Percentiles rank a stretch among this genome's conserved stretches.
Conservation (phyloP, 31 red algal genomes). For the Pterothamnion heteromorphum region DNA sequence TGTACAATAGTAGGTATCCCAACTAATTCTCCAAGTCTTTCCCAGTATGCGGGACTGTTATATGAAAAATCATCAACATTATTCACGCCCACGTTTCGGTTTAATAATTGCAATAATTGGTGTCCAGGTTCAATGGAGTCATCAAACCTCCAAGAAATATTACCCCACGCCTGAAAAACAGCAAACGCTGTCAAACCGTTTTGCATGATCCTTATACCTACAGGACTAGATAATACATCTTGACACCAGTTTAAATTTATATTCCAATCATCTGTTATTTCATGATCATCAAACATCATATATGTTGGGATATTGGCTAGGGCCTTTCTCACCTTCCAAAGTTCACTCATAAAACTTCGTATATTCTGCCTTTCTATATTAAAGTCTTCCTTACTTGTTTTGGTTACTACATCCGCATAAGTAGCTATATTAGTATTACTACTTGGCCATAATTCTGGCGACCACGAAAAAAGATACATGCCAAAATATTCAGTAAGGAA, state of each 20-base stretch:
- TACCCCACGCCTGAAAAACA: background rate
- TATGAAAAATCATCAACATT: background rate
- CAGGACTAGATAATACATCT: background rate
- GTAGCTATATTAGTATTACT: too few relatives aligned
- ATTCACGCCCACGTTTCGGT: background rate
- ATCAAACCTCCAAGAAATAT: background rate
- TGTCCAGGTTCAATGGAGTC: too few relatives aligned
- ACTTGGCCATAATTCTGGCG: background rate
- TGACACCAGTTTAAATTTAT: background rate
- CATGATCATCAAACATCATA: conserved; percentile 5
- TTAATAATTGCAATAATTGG: too few relatives aligned
- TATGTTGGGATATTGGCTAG: background rate
- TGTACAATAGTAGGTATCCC: background rate
- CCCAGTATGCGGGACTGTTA: background rate
- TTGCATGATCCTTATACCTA: background rate
- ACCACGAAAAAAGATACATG: background rate
- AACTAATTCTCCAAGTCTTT: background rate
- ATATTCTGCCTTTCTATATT: background rate
- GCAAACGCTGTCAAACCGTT: background rate
- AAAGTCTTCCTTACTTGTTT: too few relatives aligned
- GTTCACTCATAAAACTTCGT: background rate
- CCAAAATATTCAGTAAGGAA: background rate
- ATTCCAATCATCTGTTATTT: background rate
- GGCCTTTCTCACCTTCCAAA: background rate
- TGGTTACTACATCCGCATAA: too few relatives aligned